Conservation (phyloP, 2,329 filamentous ascomycete genomes). For the Penicillium sp. region DNA sequence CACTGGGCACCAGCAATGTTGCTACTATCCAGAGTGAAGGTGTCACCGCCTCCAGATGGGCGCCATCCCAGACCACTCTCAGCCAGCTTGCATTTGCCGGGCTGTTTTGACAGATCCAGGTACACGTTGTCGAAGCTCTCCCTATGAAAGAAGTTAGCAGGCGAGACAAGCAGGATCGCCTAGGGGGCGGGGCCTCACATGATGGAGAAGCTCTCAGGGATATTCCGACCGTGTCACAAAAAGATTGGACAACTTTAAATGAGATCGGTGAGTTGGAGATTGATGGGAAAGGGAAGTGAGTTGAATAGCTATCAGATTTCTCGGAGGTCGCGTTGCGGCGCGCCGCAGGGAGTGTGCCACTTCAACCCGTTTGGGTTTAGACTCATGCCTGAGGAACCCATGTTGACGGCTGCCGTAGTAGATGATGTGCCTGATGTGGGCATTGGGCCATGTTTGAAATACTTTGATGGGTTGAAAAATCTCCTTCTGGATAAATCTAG, state of each 20-base stretch:
- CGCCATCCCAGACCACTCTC: slow-evolving; percentile 97
- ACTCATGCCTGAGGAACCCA: slow-evolving; percentile 9
- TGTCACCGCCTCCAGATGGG: slow-evolving; percentile 78
- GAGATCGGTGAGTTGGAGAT: background rate
- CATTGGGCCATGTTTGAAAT: background rate
- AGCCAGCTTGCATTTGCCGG: slow-evolving; percentile 90
- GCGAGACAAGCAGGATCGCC: background rate
- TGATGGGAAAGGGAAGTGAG: slow-evolving; percentile 2
- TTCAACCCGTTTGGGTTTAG: slow-evolving; percentile 20
- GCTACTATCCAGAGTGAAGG: slow-evolving; percentile 85
- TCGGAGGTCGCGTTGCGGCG: slow-evolving; percentile 24
- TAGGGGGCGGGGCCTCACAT: slow-evolving; percentile 29
- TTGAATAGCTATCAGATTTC: slow-evolving; percentile 21
- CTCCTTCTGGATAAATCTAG: no score
- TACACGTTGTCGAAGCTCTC: slow-evolving; percentile 98
- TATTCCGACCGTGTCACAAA: background rate
- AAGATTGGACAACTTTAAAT: background rate
- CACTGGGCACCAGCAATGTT: slow-evolving; percentile 88
- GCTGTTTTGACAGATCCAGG: slow-evolving; percentile 88
- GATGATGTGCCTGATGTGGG: background rate
- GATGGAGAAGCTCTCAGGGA: slow-evolving; percentile 28
- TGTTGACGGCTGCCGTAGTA: background rate
- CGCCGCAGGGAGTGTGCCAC: slow-evolving; percentile 21
- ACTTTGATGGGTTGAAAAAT: background rate
- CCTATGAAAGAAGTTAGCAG: slow-evolving; percentile 41